Evolutionary conservation across 2,329 filamentous ascomycete genomes (phyloP), one percentile per base, ranked within the genome.

Genomic region (Colletotrichum tanaceti): DNA sequence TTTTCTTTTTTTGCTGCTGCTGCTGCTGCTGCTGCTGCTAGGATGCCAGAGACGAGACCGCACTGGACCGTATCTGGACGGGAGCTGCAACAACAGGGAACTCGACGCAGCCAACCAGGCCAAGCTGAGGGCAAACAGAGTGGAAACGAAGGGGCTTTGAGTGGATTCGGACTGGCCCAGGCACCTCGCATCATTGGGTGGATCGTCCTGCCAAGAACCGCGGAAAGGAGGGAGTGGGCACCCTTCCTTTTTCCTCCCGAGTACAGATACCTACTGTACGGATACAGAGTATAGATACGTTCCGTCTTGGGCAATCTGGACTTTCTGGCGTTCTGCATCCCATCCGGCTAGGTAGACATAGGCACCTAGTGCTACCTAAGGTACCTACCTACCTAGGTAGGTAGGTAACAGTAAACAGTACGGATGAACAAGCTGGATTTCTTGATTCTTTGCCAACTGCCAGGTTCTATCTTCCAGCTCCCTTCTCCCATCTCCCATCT

Each of bases 161-260:
- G 43, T 65, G 65, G 65, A 35, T 24, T 35, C 16, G 4, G 43
- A 62, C 44, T 50, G 65, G 35, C 35, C 50, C 32, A 44, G 43
- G 38, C 14, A 39, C 47, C n/a, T 38, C 24, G 32, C 20, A 13
- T 50, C 54, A 68, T 68, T 68, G 65, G 65, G 55, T 10, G 43
- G 32, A 44, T 32, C 49, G 35, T 68, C 54, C 61, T 55, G 65
- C 65, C 65, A 68, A 68, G 61, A 55, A 63, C 14, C 54, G 49
- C 61, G 65, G 55, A 68, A 68, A 68, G 65, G 61, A 68, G 65
- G n/a, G 20, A 52, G 65, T 59, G 65, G 61, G 14, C 6, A 22
- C 32, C 52, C 60, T 52, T 52, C 43, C 55, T 68, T 68, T 65
- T 54, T 5, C 18, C 7, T 13, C 16, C 16, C 10, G 53, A 28